A percentile compares a stretch with the other conserved stretches of the same genome.
These are phyloP conservation scores for Abortiporus biennis DNA, from an alignment of 1,284 basidiomycete species.

Conservation along the genomic window DNA sequence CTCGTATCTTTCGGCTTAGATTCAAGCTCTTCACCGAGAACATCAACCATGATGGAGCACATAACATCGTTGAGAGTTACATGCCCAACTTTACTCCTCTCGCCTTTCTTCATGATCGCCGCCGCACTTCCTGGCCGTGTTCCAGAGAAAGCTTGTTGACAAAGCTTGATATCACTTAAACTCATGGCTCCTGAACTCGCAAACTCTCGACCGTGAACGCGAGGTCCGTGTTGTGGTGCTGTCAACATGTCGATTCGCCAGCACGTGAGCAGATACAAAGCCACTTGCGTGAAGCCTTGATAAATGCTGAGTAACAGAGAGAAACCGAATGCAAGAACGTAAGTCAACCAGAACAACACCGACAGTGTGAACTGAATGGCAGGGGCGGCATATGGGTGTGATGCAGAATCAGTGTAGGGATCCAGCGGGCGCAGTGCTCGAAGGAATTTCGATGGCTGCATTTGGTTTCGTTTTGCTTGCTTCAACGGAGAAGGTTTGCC, in stretches of 20 bases:
- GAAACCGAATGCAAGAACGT: constrained; percentile 10
- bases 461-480: constrained; percentile 14
- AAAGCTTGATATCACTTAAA: constrained; percentile 22
- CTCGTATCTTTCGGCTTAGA: constrained; percentile 10
- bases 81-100: constrained; percentile 17
- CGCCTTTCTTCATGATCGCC: constrained; percentile 14
- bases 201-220: constrained; percentile 18
- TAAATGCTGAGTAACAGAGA: constrained; percentile 22
- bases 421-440: constrained; percentile 17
- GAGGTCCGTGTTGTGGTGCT: constrained; percentile 14
- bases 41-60: constrained; percentile 25
- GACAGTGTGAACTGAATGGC: constrained; percentile 17
- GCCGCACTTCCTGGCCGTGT: constrained; percentile 17
- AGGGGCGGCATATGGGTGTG: constrained; percentile 11
- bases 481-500: constrained; percentile 9
- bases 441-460: constrained; percentile 20
- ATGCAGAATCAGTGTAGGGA: constrained; percentile 9
- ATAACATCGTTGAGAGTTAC: constrained; percentile 27
- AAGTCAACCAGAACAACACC: constrained; percentile 18
- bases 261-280: constrained; percentile 19
- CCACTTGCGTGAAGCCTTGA: constrained; percentile 15
- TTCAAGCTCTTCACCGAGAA: constrained; percentile 16
- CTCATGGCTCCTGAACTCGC: constrained; percentile 21
- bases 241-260: constrained; percentile 24
- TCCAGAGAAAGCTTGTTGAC: constrained; percentile 26